These are phyloP conservation scores for Cytidiella melzeri DNA, from an alignment of 768 basidiomycete species.

Conservation along the genomic window DNA sequence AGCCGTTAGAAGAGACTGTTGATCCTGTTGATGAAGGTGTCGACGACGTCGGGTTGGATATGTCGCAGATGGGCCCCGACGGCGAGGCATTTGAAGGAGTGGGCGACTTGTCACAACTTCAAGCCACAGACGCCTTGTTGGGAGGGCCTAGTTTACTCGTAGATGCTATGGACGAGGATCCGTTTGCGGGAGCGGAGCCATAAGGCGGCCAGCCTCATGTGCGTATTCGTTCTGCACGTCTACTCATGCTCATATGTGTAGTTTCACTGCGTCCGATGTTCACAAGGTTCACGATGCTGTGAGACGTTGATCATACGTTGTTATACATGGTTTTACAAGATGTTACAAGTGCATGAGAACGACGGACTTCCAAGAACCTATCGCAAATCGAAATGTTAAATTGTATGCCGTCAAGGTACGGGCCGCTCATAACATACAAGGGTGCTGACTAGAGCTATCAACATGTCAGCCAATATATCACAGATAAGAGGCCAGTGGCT, in stretches of 20 bases:
- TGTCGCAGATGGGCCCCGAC: slow-evolving; percentile 60
- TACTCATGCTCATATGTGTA: neutral
- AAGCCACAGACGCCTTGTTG: slow-evolving; percentile 44
- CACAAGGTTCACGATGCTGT: neutral
- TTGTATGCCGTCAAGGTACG: too few species aligned
- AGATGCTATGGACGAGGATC: slow-evolving; percentile 41
- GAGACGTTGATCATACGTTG: neutral
- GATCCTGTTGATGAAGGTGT: slow-evolving; percentile 33
- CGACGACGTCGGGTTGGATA: slow-evolving; percentile 50
- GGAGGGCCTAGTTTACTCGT: slow-evolving; percentile 55
- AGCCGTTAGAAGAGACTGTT: slow-evolving; percentile 44
- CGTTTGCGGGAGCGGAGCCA: slow-evolving; percentile 34
- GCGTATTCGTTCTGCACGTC: neutral
- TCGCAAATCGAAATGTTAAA: too few species aligned
- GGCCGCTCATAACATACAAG: neutral
- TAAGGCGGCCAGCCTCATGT: neutral
- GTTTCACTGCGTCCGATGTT: neutral
- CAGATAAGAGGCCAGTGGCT: neutral
- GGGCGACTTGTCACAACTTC: slow-evolving; percentile 54
- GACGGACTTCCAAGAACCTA: too few species aligned
- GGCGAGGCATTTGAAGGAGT: slow-evolving; percentile 48
- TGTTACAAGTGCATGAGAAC: neutral
- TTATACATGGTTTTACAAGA: neutral
- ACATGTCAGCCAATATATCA: neutral
- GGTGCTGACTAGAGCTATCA: neutral